Percentiles rank a stretch among this genome's conserved stretches.
Conservation (phyloP, 768 basidiomycete genomes). For the Amanita molliuscula region DNA sequence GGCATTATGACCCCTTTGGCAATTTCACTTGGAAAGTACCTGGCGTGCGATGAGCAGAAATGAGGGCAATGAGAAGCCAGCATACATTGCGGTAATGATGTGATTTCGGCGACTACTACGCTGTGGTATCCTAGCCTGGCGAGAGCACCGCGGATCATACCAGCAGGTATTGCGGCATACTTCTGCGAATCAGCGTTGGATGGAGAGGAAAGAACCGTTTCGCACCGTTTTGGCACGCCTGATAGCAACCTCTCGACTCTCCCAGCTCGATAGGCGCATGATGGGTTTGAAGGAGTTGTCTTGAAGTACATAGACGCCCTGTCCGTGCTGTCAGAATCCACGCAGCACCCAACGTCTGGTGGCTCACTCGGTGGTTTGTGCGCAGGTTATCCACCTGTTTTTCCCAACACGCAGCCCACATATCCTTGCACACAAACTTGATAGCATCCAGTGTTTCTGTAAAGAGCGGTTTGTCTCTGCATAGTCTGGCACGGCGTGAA, state of each 20-base stretch:
- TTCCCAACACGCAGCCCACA: slow-evolving; percentile 89
- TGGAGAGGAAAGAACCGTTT: background rate
- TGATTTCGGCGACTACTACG: slow-evolving; percentile 71
- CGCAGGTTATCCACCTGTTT: slow-evolving; percentile 94
- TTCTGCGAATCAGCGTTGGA: slow-evolving; percentile 17
- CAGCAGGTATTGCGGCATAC: slow-evolving; percentile 78
- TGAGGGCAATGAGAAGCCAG: slow-evolving; percentile 12
- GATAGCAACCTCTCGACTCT: slow-evolving; percentile 65
- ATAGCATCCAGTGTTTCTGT: slow-evolving; percentile 80
- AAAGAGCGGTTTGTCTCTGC: slow-evolving; percentile 65
- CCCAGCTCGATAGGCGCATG: slow-evolving; percentile 69
- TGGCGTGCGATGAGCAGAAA: background rate
- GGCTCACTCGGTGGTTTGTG: slow-evolving; percentile 82
- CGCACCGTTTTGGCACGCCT: slow-evolving; percentile 59
- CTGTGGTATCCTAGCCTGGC: slow-evolving; percentile 67
- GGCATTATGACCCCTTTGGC: slow-evolving; percentile 3
- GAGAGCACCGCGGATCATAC: slow-evolving; percentile 78
- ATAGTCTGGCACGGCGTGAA: slow-evolving; percentile 38
- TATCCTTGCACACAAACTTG: slow-evolving; percentile 94
- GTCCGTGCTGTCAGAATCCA: background rate
- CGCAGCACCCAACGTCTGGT: background rate
- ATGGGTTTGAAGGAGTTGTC: slow-evolving; percentile 88
- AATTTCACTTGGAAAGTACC: slow-evolving; percentile 6
- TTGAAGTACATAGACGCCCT: slow-evolving; percentile 93
- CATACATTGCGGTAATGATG: slow-evolving; percentile 77